Conservation (phyloP, 768 basidiomycete species). For the Panus rudis region DNA sequence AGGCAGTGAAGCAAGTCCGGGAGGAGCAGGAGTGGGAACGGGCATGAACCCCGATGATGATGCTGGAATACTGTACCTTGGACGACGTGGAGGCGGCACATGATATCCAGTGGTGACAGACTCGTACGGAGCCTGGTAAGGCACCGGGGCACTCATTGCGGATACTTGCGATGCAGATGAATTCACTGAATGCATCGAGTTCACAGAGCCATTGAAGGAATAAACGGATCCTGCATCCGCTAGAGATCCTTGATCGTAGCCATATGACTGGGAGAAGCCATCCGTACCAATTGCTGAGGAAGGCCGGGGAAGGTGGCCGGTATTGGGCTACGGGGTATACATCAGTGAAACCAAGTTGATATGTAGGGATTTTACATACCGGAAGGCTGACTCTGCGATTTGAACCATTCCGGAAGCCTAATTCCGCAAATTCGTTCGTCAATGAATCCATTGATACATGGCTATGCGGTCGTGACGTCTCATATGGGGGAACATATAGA, state of each 20-base stretch:
- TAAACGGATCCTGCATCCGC: no score
- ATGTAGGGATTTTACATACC: constrained; percentile 14
- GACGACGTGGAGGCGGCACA: constrained; percentile 36
- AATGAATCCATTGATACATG: constrained; percentile 42
- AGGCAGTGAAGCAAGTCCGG: constrained; percentile 20
- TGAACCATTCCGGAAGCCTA: constrained; percentile 37
- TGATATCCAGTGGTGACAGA: constrained; percentile 29
- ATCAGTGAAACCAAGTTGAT: constrained; percentile 20
- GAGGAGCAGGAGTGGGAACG: constrained; percentile 32
- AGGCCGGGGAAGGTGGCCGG: background rate
- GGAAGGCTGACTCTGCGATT: constrained; percentile 17
- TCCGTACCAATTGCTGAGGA: background rate
- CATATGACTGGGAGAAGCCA: background rate
- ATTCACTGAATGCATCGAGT: no score
- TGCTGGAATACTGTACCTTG: constrained; percentile 61
- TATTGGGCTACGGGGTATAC: background rate
- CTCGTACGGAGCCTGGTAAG: constrained; percentile 43
- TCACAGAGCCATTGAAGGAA: no score
- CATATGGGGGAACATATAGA: constrained; percentile 71
- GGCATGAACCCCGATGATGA: constrained; percentile 67
- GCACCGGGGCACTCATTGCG: constrained; percentile 26
- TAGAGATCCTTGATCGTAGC: constrained; percentile 9
- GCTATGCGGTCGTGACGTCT: constrained; percentile 35
- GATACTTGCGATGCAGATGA: constrained; percentile 14
- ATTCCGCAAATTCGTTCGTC: constrained; percentile 59